Conservation (phyloP, 2,329 filamentous ascomycete genomes). For the Apiospora koreana region DNA sequence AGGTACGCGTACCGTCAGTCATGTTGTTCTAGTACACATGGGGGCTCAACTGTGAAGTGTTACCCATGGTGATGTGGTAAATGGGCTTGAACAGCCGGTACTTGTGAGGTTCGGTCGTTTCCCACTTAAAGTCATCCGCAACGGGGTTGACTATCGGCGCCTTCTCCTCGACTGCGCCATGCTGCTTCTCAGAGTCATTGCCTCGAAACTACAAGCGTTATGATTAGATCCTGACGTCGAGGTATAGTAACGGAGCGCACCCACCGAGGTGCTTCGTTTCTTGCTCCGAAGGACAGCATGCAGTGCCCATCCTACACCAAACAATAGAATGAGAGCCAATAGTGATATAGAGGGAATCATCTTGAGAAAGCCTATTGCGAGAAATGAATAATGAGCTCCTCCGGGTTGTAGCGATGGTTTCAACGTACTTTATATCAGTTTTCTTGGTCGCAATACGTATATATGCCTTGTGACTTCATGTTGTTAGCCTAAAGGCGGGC, state of each 20-base stretch:
- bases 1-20: neutral
- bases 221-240: neutral
- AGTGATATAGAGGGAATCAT: neutral
- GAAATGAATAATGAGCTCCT: neutral
- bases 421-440: neutral
- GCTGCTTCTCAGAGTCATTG: neutral
- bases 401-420: too few relatives aligned
- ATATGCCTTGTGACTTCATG: neutral
- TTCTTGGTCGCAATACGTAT: neutral
- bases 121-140: conserved; percentile 40
- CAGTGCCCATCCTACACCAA: neutral
- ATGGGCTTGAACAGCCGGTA: conserved; percentile 52
- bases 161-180: neutral
- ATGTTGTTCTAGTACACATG: neutral
- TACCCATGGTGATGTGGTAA: conserved; percentile 58
- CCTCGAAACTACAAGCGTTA: neutral
- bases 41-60: neutral
- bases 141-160: neutral
- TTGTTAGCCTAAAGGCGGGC: neutral
- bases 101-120: conserved; percentile 36
- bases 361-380: neutral
- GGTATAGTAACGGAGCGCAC: neutral
- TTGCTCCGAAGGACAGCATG: neutral
- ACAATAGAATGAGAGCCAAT: neutral
- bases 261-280: neutral